Conservation (phyloP, 768 basidiomycete genomes). For the Rhizopogon sp. region DNA sequence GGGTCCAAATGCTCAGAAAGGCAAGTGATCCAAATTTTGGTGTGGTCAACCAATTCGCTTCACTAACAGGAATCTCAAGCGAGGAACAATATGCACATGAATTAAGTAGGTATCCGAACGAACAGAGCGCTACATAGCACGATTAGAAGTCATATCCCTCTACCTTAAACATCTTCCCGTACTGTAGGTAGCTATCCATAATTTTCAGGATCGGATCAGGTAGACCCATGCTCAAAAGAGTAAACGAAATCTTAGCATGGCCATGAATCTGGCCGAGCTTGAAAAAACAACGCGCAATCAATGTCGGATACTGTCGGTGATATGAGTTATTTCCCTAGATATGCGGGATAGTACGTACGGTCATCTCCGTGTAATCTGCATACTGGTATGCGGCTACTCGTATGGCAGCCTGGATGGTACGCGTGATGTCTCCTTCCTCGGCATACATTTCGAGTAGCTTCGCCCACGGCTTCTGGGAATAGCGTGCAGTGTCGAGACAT, state of each 20-base stretch:
- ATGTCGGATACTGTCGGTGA: conserved; percentile 71
- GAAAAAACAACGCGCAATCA: conserved; percentile 87
- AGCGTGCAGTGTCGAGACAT: conserved; percentile 81
- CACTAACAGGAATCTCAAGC: not conserved
- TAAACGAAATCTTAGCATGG: conserved; percentile 90
- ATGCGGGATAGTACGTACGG: conserved; percentile 45
- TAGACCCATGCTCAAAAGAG: conserved; percentile 89
- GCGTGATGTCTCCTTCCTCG: conserved; percentile 92
- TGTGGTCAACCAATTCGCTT: not conserved
- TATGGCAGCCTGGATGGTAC: conserved; percentile 88
- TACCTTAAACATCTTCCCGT: conserved; percentile 83
- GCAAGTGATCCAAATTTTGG: not conserved
- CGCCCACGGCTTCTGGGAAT: conserved; percentile 88
- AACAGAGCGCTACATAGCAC: not conserved
- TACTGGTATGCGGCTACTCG: conserved; percentile 90
- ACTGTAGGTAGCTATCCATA: conserved; percentile 88
- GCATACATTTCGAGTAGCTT: conserved; percentile 95
- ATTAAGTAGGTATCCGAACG: not conserved
- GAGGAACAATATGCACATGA: not conserved
- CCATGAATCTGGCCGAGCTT: conserved; percentile 93
- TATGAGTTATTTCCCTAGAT: not conserved
- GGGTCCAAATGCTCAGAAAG: conserved; percentile 4
- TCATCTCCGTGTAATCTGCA: conserved; percentile 85
- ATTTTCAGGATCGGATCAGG: conserved; percentile 88
- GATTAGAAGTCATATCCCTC: conserved; percentile 77